Percentiles rank a stretch among this genome's conserved stretches.
These are phyloP conservation scores for Pulveroboletus frians DNA, from an alignment of 768 basidiomycete species.

Conservation along the genomic window DNA sequence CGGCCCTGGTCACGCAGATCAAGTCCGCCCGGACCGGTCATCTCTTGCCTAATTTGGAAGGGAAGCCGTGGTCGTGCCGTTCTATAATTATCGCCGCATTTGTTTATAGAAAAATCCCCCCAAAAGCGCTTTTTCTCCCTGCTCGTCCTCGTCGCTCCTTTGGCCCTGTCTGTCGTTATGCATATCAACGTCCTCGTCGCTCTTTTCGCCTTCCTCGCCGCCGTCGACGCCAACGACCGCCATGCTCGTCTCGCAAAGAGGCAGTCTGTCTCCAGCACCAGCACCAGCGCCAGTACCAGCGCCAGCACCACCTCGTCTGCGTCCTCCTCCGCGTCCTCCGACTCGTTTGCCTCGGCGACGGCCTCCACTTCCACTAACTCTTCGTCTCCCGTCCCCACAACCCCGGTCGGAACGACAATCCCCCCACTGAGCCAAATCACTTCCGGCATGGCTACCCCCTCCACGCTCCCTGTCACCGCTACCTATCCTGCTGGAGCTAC, in stretches of 20 bases:
- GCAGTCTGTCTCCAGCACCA: constrained; percentile 20
- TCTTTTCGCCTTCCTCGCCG: constrained; percentile 41
- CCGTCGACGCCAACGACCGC: constrained; percentile 35
- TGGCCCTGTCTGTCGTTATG: constrained; percentile 30
- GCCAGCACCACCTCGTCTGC: not conserved
- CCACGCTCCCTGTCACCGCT: constrained; percentile 44
- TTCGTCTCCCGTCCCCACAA: constrained; percentile 20
- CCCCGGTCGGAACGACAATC: constrained; percentile 39
- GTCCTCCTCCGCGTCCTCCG: not conserved
- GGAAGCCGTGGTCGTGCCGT: too few relatives aligned
- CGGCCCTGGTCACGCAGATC: too few relatives aligned
- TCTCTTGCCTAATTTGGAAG: too few relatives aligned
- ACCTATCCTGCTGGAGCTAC: constrained; percentile 57
- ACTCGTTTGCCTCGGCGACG: not conserved
- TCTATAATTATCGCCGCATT: too few relatives aligned
- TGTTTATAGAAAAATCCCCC: too few relatives aligned
- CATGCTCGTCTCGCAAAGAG: constrained; percentile 38
- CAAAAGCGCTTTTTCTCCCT: not conserved
- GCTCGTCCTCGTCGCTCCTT: constrained; percentile 7
- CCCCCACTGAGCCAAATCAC: constrained; percentile 58
- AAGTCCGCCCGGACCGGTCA: too few relatives aligned
- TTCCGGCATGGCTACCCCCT: constrained; percentile 55
- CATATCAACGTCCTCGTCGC: constrained; percentile 40
- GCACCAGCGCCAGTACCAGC: not conserved
- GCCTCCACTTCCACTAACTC: constrained; percentile 6